phyloP scores from a whole-genome alignment of 1,139 yeast species.

The Sugiyamaella castrensis region DNA sequence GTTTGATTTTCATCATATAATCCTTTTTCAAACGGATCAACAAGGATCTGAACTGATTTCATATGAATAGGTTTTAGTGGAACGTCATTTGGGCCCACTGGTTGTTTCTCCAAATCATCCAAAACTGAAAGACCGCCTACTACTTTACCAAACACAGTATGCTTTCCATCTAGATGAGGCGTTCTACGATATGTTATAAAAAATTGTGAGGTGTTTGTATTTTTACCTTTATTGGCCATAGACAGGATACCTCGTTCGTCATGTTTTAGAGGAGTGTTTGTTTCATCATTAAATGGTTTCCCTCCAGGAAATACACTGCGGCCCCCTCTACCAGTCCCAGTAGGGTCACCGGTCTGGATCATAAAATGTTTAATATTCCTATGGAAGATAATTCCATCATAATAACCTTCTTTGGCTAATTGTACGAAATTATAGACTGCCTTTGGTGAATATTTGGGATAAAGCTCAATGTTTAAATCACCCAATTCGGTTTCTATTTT shows the following conservation, averaged over 20 bases:
- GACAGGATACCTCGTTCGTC: constrained; percentile 77
- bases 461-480: constrained; percentile 41
- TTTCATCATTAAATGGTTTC: constrained; percentile 45
- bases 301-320: constrained; percentile 34
- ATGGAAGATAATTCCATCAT: constrained; percentile 45
- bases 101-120: constrained; percentile 58
- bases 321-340: constrained; percentile 49
- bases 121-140: constrained; percentile 75
- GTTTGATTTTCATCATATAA: constrained; percentile 28
- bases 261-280: constrained; percentile 73
- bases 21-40: constrained; percentile 65
- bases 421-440: constrained; percentile 46
- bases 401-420: constrained; percentile 42
- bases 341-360: constrained; percentile 54
- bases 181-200: constrained; percentile 71
- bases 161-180: constrained; percentile 72
- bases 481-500: constrained; percentile 43
- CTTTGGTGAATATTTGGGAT: constrained; percentile 41
- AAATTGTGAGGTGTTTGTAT: constrained; percentile 71
- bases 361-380: constrained; percentile 48
- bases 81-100: constrained; percentile 32
- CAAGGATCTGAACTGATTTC: constrained; percentile 66
- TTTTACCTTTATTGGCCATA: constrained; percentile 68
- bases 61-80: constrained; percentile 41
- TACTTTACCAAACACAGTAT: constrained; percentile 76